Base-by-base conservation (phyloP, 2,329 filamentous ascomycete genomes). In the Diaporthe destruens region DNA sequence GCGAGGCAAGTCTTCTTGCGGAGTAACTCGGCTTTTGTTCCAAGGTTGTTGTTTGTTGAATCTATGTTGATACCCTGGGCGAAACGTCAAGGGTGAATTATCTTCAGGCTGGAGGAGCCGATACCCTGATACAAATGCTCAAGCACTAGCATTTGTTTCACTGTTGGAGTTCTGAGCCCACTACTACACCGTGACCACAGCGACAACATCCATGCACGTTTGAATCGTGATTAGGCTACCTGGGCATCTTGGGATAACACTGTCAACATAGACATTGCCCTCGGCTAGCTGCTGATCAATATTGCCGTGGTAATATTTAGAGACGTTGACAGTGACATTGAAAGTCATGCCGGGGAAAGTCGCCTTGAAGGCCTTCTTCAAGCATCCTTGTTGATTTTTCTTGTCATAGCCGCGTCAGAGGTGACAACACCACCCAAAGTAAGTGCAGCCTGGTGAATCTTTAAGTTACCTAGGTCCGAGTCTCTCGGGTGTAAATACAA, bases 1-100 rank as follows among this genome's bases (percentile, higher is more conserved):
- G 39, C 3, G 2, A 7, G 6, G 23, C 6, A n/a, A 8, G 57
- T 23, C 8, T 9, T 49, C 20, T n/a, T 49, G 44, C 2, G 44
- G 44, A n/a, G 44, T 49, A 9, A n/a, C 20, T 47, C 44, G 34
- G 8, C 7, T 36, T 36, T 1, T 36, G 34, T 29, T 29, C 29
- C 29, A 29, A 29, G 29, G 29, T 29, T 29, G 29, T 20, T 44
- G 36, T 47, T 49, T 49, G n/a, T 7, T n/a, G 57, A 9, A 23
- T n/a, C n/a, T 32, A 23, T 32, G 16, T 44, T 61, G 39, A 61
- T 61, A 61, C 57, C 57, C 57, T 32, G 25, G 57, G 39, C 18
- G 39, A 44, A 14, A 42, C 16, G 5, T 25, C 16, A 25, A 61
- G 11, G 23, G 39, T 18, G 16, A 32, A 32, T 44, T 7, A 42